Base-by-base conservation (phyloP, 352 stramenopile species). In the Phytophthora quininea region DNA sequence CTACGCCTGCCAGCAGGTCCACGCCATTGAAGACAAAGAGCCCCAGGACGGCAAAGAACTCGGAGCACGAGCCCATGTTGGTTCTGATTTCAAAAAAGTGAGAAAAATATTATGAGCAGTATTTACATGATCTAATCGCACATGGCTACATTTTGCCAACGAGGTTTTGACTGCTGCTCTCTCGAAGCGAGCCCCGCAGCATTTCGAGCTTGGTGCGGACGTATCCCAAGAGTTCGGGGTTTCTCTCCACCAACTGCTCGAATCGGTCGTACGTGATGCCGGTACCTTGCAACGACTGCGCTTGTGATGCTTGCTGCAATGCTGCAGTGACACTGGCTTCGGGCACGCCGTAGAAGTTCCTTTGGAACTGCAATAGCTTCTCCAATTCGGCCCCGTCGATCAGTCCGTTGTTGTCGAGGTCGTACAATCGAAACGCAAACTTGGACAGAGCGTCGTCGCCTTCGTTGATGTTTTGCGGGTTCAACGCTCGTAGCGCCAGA, bases 21-120 rank as follows among this genome's bases (percentile, higher is more conserved):
- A 94, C 78, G 50, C 73, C 80, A 69, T 94, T 92, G 71, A 90
- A 94, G 61, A 92, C 43, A 58, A 92, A 90, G 54, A 94, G 82
- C 61, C 82, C 80, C 38, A 62, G 62, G 54, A 80, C 71, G 24
- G 77, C 75, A 58, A 82, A 86, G 57, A 74, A 71, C 64, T 93
- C 83, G 15, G 65, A 64, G 49, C 71, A 74, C 19, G 19, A 52
- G 57, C 58, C 56, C 71, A 80, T 46, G 14, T 46, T 73, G 9
- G 40, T 27, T 49, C 43, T 49, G 43, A 49, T 29, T 49, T 11
- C 6, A 40, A 11, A 11, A 40, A 40, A 40, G 10, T 40, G 4
- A 10, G 5, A 8, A 43, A 43, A 14, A 24, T 46, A 47, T 3
- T 49, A 29, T 49, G 9, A n/a, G 31, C 40, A 47, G 3, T 47